These are phyloP conservation scores for Claviceps monticola DNA, from an alignment of 2,329 filamentous ascomycete species.

Conservation along the genomic window DNA sequence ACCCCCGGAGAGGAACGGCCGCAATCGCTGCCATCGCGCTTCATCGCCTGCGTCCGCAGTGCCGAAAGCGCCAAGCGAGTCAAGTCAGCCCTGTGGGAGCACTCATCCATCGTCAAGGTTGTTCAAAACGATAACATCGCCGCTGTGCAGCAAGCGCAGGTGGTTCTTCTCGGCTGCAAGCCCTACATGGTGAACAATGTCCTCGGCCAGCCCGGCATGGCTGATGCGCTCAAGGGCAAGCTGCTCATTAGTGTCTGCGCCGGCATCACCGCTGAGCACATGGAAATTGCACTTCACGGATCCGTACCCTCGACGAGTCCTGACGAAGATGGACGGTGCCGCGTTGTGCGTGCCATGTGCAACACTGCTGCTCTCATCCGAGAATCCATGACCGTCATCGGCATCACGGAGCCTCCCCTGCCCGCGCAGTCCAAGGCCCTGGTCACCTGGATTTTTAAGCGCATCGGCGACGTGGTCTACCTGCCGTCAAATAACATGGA, in stretches of 20 bases:
- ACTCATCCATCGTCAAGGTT: constrained; percentile 49
- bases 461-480: constrained; percentile 56
- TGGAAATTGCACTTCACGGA: constrained; percentile 50
- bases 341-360: constrained; percentile 68
- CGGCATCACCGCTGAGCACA: constrained; percentile 56
- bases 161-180: constrained; percentile 70
- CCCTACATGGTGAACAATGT: constrained; percentile 60
- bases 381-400: constrained; percentile 73
- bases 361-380: constrained; percentile 70
- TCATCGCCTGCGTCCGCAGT: constrained; percentile 69
- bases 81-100: constrained; percentile 47
- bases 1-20: constrained; percentile 36
- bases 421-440: constrained; percentile 38
- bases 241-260: constrained; percentile 71
- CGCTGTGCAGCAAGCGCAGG: constrained; percentile 53
- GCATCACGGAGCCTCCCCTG: constrained; percentile 44
- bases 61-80: constrained; percentile 57
- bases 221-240: constrained; percentile 61
- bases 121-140: constrained; percentile 58
- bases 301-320: constrained; percentile 32
- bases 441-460: constrained; percentile 63
- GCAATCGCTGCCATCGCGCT: constrained; percentile 51
- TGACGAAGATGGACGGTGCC: constrained; percentile 36
- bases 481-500: constrained; percentile 58
- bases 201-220: constrained; percentile 53